A percentile compares a stretch with the other conserved stretches of the same genome.
These are phyloP conservation scores for Pseudogymnoascus sp. DNA, from an alignment of 2,329 filamentous ascomycete species.

Conservation along the genomic window DNA sequence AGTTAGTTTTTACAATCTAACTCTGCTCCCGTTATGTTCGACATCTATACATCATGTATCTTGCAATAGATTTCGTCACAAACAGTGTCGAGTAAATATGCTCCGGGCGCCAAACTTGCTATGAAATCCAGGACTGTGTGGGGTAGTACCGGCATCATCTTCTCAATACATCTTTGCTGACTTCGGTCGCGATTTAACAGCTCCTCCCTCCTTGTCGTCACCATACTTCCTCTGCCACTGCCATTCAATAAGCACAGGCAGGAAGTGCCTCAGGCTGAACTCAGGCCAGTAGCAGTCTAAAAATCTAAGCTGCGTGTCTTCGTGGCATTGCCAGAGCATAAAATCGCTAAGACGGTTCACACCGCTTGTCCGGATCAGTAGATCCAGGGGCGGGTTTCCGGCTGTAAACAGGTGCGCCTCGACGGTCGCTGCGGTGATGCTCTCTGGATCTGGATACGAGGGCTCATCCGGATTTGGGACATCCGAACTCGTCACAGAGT, in stretches of 20 bases:
- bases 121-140: slow-evolving; percentile 1
- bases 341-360: slow-evolving; percentile 93
- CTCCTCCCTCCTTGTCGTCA: slow-evolving; percentile 21
- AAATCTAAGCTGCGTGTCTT: slow-evolving; percentile 88
- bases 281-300: slow-evolving; percentile 90
- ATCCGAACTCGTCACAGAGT: slow-evolving; percentile 20
- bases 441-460: slow-evolving; percentile 67
- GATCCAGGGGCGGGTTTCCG: slow-evolving; percentile 75
- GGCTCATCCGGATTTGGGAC: slow-evolving; percentile 26
- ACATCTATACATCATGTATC: not conserved
- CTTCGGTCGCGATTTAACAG: slow-evolving; percentile 7
- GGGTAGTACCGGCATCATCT: not conserved
- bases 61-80: not conserved
- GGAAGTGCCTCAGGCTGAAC: slow-evolving; percentile 86
- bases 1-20: slow-evolving; percentile 1
- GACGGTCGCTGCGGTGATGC: slow-evolving; percentile 74
- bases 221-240: slow-evolving; percentile 45
- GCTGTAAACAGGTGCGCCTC: slow-evolving; percentile 83
- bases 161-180: slow-evolving; percentile 2
- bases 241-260: slow-evolving; percentile 91
- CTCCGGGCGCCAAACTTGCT: slow-evolving; percentile 2
- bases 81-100: slow-evolving; percentile 1
- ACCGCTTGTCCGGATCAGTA: slow-evolving; percentile 86
- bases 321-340: slow-evolving; percentile 97
- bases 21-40: not conserved